Evolutionary conservation across 352 stramenopile species (phyloP).

Genomic region (Globisporangium irregulare): DNA sequence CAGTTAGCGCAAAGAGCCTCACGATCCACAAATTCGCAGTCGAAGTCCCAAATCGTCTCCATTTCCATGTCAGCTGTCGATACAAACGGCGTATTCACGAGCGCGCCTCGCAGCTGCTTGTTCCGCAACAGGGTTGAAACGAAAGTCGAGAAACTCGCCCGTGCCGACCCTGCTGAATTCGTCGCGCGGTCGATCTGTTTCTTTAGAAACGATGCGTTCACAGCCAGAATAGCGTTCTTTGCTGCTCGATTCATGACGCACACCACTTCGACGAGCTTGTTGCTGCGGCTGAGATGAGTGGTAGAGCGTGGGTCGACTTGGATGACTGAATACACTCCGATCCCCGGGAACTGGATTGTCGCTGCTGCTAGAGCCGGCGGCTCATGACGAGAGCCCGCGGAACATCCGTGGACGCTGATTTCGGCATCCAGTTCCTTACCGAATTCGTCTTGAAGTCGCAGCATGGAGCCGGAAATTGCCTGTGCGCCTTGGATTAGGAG

Average conservation of each 20-base stretch:
- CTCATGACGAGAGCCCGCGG: not conserved
- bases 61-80: constrained; percentile 11
- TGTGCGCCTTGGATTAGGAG: constrained; percentile 4
- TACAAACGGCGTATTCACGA: constrained; percentile 11
- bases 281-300: not conserved
- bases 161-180: not conserved
- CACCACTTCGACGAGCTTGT: not conserved
- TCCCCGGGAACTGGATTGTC: too few species aligned
- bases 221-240: not conserved
- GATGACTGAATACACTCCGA: not conserved
- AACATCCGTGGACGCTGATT: not conserved
- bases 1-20: not conserved
- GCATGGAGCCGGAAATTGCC: not conserved
- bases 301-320: not conserved
- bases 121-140: constrained; percentile 8
- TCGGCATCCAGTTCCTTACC: not conserved
- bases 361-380: not conserved
- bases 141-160: not conserved
- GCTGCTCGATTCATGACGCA: not conserved
- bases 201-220: not conserved
- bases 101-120: not conserved
- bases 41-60: constrained; percentile 5
- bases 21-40: constrained; percentile 7
- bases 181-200: not conserved
- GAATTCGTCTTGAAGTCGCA: not conserved